A percentile compares a stretch with the other conserved stretches of the same genome.
phyloP scores from a whole-genome alignment of 1,284 basidiomycete genomes.

The Ganoderma lingzhi region DNA sequence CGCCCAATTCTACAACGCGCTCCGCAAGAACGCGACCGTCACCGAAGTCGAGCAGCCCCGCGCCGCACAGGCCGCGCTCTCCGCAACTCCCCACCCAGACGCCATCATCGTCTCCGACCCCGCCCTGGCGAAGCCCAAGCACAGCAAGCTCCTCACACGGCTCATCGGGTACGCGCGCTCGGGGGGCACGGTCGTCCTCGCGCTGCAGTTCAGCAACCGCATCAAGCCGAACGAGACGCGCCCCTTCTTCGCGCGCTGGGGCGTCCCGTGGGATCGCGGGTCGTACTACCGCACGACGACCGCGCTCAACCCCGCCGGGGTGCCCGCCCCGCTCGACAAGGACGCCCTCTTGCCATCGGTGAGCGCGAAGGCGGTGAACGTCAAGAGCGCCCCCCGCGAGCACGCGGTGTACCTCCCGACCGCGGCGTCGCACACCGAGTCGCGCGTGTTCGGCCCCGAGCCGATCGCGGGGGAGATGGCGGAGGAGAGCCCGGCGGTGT shows the following conservation, averaged over 20 bases:
- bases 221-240: constrained; percentile 7
- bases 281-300: constrained; percentile 31
- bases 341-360: constrained; percentile 24
- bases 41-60: constrained; percentile 9
- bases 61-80: constrained; percentile 19
- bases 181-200: neutral
- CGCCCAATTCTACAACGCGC: constrained; percentile 22
- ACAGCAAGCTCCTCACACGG: constrained; percentile 10
- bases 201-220: constrained; percentile 9
- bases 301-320: constrained; percentile 30
- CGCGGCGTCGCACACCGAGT: constrained; percentile 23
- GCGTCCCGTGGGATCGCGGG: constrained; percentile 28
- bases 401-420: constrained; percentile 31
- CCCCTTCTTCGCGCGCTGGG: constrained; percentile 25
- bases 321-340: constrained; percentile 27
- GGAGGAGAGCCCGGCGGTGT: constrained; percentile 31
- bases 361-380: constrained; percentile 32
- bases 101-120: constrained; percentile 30
- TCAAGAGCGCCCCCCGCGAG: constrained; percentile 25
- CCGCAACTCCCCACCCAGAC: constrained; percentile 14
- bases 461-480: constrained; percentile 17
- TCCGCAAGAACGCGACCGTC: constrained; percentile 23
- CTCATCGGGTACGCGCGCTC: constrained; percentile 19
- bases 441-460: constrained; percentile 18
- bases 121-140: constrained; percentile 7